Conservation (phyloP, 2,329 filamentous ascomycete genomes). For the Aureobasidium sp. region DNA sequence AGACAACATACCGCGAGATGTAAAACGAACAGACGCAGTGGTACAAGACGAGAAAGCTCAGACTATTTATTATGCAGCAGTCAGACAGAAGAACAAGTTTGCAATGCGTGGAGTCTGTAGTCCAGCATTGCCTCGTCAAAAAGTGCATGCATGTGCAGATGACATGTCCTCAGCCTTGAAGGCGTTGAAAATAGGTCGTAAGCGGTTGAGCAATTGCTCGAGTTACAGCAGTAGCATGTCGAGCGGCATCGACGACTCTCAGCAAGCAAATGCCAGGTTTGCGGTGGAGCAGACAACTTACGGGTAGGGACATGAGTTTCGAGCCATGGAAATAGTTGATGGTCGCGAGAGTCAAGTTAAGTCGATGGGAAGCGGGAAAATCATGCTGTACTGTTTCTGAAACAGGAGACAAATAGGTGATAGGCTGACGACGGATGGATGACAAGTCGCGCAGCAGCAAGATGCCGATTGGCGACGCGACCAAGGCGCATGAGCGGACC, state of each 20-base stretch:
- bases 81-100: neutral
- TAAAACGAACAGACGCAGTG: neutral
- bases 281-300: neutral
- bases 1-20: neutral
- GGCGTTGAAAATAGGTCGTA: neutral
- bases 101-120: neutral
- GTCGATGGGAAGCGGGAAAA: neutral
- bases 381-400: constrained; percentile 6
- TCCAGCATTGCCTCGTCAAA: constrained; percentile 6
- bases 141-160: constrained; percentile 14
- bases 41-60: neutral
- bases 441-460: constrained; percentile 6
- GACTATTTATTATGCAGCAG: neutral
- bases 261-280: neutral
- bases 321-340: neutral
- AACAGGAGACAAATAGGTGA: neutral
- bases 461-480: constrained; percentile 1
- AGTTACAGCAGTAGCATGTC: neutral
- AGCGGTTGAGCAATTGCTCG: neutral
- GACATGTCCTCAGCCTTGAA: constrained; percentile 6
- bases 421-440: neutral
- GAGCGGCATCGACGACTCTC: neutral
- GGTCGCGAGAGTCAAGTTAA: neutral
- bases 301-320: neutral
- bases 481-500: constrained; percentile 2